phyloP scores from a whole-genome alignment of 176 grass and related monocot species.

The Puccinellia tenuiflora region DNA sequence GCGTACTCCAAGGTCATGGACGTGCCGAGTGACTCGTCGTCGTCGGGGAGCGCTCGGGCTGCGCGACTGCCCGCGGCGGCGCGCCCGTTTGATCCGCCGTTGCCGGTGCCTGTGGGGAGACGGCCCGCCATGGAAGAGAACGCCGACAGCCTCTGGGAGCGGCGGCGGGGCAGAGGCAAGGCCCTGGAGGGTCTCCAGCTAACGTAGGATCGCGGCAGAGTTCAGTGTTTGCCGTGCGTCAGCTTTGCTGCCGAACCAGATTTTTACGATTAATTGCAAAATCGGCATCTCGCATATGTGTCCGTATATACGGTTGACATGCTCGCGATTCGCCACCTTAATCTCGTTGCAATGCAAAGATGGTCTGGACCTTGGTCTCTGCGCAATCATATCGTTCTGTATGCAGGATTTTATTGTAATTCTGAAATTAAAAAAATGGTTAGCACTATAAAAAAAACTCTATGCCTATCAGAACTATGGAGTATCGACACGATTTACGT shows the following conservation, averaged over 20 bases:
- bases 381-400: too few species aligned
- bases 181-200: conserved; percentile 24
- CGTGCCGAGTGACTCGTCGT: not conserved
- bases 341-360: not conserved
- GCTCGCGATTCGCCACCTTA: not conserved
- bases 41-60: not conserved
- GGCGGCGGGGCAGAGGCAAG: conserved; percentile 25
- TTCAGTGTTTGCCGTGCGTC: not conserved
- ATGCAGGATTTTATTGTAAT: too few species aligned
- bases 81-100: conserved; percentile 13
- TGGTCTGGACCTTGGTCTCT: not conserved
- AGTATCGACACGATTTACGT: too few species aligned
- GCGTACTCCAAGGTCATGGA: conserved; percentile 33
- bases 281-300: not conserved
- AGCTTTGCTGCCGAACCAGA: not conserved
- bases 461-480: too few species aligned
- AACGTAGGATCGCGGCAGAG: not conserved
- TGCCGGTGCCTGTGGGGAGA: conserved; percentile 33
- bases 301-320: not conserved
- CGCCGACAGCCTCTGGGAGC: conserved; percentile 37
- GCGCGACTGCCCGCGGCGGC: not conserved
- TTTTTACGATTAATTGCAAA: not conserved
- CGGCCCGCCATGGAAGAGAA: not conserved
- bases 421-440: too few species aligned
- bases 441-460: too few species aligned